Evolutionary conservation across 352 stramenopile species (phyloP).

Genomic region (Phytophthora palmivora): DNA sequence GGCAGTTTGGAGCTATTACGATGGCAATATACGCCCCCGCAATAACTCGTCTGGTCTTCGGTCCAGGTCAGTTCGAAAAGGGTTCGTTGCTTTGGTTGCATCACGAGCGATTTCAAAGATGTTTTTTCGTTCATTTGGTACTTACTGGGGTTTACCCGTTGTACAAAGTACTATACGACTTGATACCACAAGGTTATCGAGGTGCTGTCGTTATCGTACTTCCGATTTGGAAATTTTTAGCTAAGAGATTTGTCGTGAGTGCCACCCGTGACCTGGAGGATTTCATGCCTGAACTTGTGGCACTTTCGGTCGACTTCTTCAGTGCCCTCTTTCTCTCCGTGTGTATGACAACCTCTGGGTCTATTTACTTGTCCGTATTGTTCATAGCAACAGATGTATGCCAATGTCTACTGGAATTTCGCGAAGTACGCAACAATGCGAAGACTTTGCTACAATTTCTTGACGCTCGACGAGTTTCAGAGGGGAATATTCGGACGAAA

Average conservation of each 20-base stretch:
- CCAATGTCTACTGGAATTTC: slow-evolving; percentile 21
- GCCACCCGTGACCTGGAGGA: slow-evolving; percentile 23
- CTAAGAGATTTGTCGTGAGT: slow-evolving; percentile 18
- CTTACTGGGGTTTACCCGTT: slow-evolving; percentile 28
- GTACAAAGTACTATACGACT: slow-evolving; percentile 30
- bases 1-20: slow-evolving; percentile 22
- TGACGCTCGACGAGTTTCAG: not conserved
- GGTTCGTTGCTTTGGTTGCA: slow-evolving; percentile 2
- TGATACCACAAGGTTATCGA: slow-evolving; percentile 12
- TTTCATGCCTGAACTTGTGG: slow-evolving; percentile 25
- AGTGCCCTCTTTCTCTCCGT: slow-evolving; percentile 28
- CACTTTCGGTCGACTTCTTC: slow-evolving; percentile 32
- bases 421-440: slow-evolving; percentile 21
- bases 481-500: slow-evolving; percentile 5
- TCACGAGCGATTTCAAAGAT: slow-evolving; percentile 15
- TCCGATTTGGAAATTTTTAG: slow-evolving; percentile 28
- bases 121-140: slow-evolving; percentile 11
- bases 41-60: slow-evolving; percentile 11
- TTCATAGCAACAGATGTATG: slow-evolving; percentile 18
- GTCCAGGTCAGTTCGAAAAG: slow-evolving; percentile 15
- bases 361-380: slow-evolving; percentile 14
- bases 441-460: slow-evolving; percentile 10
- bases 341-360: slow-evolving; percentile 27
- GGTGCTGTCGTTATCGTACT: slow-evolving; percentile 10
- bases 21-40: slow-evolving; percentile 11